Evolutionary conservation across 495 filamentous ascomycete genomes (phyloP).

Genomic region (Xylaria grammica): DNA sequence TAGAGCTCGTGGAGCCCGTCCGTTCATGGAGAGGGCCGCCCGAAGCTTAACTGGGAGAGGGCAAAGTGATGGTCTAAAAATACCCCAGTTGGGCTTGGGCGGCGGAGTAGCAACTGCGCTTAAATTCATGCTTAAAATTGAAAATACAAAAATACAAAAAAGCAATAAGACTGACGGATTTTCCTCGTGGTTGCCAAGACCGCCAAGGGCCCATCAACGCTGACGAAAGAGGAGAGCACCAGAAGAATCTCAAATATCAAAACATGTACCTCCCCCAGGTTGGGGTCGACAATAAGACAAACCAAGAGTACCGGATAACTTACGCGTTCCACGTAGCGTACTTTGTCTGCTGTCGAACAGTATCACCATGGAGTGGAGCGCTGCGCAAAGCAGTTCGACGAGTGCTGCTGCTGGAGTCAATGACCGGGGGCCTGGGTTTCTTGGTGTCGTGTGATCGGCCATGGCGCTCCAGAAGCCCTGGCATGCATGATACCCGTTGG

Average conservation of each 20-base stretch:
- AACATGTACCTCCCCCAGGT: background rate
- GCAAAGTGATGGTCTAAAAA: constrained; percentile 18
- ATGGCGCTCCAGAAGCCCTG: constrained; percentile 5
- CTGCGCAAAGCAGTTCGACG: background rate
- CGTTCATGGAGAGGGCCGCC: constrained; percentile 18
- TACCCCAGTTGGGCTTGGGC: constrained; percentile 13
- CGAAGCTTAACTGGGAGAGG: constrained; percentile 18
- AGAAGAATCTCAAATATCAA: constrained; percentile 19
- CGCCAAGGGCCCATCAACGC: constrained; percentile 27
- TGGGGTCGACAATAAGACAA: background rate
- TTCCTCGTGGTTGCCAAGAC: constrained; percentile 42
- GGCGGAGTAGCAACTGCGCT: constrained; percentile 35
- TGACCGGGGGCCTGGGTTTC: constrained; percentile 6
- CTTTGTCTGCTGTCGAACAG: constrained; percentile 10
- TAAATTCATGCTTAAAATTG: constrained; percentile 57
- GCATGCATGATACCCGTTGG: constrained; percentile 4
- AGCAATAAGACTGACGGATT: constrained; percentile 12
- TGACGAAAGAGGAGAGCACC: constrained; percentile 9
- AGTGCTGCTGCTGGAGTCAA: background rate
- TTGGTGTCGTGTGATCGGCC: constrained; percentile 21
- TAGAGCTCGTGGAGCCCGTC: background rate
- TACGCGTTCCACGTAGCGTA: constrained; percentile 10
- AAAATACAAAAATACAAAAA: no score
- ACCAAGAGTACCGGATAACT: constrained; percentile 14
- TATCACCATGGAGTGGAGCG: constrained; percentile 1